Evolutionary conservation across 2,329 filamentous ascomycete species (phyloP).

Genomic region (Nothopassalora personata): DNA sequence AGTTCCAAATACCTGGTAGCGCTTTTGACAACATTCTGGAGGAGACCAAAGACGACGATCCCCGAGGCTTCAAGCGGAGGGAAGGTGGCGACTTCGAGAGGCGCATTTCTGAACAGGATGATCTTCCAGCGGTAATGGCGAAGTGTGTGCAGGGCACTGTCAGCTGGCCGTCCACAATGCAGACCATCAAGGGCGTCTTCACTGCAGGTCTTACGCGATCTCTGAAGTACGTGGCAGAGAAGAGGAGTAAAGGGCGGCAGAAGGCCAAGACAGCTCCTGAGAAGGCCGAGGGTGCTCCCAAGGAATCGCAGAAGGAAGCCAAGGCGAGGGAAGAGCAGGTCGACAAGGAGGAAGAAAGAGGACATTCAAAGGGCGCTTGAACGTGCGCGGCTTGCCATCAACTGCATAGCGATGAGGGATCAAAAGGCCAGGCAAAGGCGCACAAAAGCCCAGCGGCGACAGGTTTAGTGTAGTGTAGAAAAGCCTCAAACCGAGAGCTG

Average conservation of each 20-base stretch:
- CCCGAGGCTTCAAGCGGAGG: slow-evolving; percentile 61
- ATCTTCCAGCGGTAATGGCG: slow-evolving; percentile 66
- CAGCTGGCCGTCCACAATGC: slow-evolving; percentile 82
- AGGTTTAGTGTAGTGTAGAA: background rate
- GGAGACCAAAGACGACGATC: slow-evolving; percentile 62
- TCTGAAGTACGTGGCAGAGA: slow-evolving; percentile 75
- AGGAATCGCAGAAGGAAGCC: background rate
- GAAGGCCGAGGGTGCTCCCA: background rate
- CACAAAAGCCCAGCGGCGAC: background rate
- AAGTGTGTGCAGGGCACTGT: slow-evolving; percentile 81
- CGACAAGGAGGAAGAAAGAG: background rate
- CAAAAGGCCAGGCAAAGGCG: background rate
- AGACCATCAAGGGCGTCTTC: slow-evolving; percentile 77
- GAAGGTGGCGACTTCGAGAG: slow-evolving; percentile 82
- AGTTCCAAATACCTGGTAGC: slow-evolving; percentile 74
- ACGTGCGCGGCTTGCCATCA: background rate
- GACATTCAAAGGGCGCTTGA: background rate
- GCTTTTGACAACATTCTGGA: slow-evolving; percentile 85
- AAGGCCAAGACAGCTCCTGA: slow-evolving; percentile 9
- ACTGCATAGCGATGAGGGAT: background rate
- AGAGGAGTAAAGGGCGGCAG: slow-evolving; percentile 47
- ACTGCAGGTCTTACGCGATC: slow-evolving; percentile 69
- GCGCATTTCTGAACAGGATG: slow-evolving; percentile 69
- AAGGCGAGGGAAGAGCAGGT: background rate
- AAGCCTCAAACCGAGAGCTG: background rate